Conservation (phyloP, 2,329 filamentous ascomycete genomes). For the Apiospora phragmitis region DNA sequence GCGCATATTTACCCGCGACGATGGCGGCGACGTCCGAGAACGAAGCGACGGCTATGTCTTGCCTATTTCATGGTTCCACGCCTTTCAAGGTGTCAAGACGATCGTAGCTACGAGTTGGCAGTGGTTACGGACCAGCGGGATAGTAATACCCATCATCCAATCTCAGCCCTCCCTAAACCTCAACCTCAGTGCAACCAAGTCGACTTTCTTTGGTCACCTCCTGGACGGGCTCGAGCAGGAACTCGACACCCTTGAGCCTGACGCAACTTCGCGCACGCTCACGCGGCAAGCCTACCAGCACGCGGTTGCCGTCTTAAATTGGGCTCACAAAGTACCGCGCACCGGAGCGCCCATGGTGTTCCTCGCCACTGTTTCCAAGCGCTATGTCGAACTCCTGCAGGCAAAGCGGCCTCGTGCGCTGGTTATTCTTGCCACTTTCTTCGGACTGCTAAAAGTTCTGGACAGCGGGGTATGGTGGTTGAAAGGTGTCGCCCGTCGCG, state of each 20-base stretch:
- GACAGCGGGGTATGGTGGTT: slow-evolving; percentile 67
- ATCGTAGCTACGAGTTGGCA: slow-evolving; percentile 65
- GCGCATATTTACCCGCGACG: slow-evolving; percentile 61
- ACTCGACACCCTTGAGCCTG: slow-evolving; percentile 35
- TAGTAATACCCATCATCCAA: slow-evolving; percentile 63
- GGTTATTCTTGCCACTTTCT: slow-evolving; percentile 66
- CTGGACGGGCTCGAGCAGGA: slow-evolving; percentile 60
- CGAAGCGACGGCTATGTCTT: slow-evolving; percentile 50
- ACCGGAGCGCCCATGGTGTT: slow-evolving; percentile 61
- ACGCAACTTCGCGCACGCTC: slow-evolving; percentile 21
- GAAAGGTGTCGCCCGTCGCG: slow-evolving; percentile 63
- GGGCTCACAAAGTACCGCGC: slow-evolving; percentile 62
- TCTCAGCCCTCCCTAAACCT: slow-evolving; percentile 63
- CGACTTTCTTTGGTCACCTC: slow-evolving; percentile 62
- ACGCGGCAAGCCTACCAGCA: slow-evolving; percentile 61
- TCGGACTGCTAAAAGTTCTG: slow-evolving; percentile 63
- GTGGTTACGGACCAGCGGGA: slow-evolving; percentile 58
- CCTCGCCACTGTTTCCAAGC: slow-evolving; percentile 63
- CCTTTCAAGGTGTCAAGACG: slow-evolving; percentile 67
- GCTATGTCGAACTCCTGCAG: slow-evolving; percentile 61
- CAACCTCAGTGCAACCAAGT: slow-evolving; percentile 52
- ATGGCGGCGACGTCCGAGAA: slow-evolving; percentile 40
- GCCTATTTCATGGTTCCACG: slow-evolving; percentile 66
- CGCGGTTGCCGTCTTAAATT: slow-evolving; percentile 65
- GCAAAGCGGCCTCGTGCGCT: slow-evolving; percentile 61